A percentile compares a stretch with the other conserved stretches of the same genome.
Evolutionary conservation across 2,329 filamentous ascomycete genomes (phyloP).

Genomic region (Ophiocordyceps camponoti-saundersi): DNA sequence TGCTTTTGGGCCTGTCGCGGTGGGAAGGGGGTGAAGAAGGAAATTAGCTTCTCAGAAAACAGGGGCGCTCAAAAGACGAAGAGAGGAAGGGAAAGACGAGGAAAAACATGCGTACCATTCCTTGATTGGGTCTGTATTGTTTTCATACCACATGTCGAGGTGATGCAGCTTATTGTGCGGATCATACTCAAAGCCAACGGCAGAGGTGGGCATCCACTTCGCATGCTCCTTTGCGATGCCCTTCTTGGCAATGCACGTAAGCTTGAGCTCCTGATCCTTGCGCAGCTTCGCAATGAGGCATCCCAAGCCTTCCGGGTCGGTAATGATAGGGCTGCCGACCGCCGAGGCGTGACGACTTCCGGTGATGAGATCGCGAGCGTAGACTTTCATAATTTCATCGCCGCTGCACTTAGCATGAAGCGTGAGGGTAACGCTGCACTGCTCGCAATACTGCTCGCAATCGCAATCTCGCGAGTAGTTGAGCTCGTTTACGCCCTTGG

Average conservation of each 20-base stretch:
- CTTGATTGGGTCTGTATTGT: constrained; percentile 47
- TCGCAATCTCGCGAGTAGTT: constrained; percentile 88
- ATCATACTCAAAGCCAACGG: constrained; percentile 95
- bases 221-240: constrained; percentile 97
- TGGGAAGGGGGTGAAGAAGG: not conserved
- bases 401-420: constrained; percentile 74
- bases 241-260: constrained; percentile 92
- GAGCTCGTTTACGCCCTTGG: constrained; percentile 66
- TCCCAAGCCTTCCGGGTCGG: constrained; percentile 65
- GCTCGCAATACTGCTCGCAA: constrained; percentile 87
- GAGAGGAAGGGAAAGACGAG: not conserved
- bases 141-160: constrained; percentile 87
- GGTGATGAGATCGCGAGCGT: constrained; percentile 73
- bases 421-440: constrained; percentile 71
- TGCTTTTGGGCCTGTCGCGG: constrained; percentile 53
- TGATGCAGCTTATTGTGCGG: constrained; percentile 92
- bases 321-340: constrained; percentile 69
- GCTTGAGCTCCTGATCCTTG: constrained; percentile 73
- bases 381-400: constrained; percentile 85
- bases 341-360: constrained; percentile 53
- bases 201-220: constrained; percentile 88
- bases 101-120: constrained; percentile 53
- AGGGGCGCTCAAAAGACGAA: not conserved
- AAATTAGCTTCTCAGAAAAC: not conserved
- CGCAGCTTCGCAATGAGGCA: constrained; percentile 81